Percentiles rank a stretch among this genome's conserved stretches.
Conservation (phyloP, 2,329 filamentous ascomycete species). For the Cadophora gregata region DNA sequence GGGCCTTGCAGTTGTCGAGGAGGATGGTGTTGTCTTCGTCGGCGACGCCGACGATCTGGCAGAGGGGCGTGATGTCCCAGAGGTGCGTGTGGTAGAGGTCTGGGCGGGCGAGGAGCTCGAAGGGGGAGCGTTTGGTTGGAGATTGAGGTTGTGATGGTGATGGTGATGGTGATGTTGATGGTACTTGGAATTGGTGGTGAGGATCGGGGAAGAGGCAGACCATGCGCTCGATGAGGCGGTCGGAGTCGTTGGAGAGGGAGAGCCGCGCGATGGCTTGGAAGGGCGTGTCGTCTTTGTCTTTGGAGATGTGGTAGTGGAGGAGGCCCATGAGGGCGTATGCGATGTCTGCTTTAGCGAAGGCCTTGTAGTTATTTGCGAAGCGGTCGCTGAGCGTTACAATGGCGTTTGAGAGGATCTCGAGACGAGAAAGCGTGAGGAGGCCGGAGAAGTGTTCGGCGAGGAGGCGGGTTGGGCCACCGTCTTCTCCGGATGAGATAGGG, state of each 20-base stretch:
- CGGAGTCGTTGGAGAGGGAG: conserved; percentile 42
- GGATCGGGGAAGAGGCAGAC: conserved; percentile 35
- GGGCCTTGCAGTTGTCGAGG: conserved; percentile 41
- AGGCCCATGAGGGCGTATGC: conserved; percentile 46
- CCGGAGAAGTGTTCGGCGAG: conserved; percentile 24
- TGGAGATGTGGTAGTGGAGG: conserved; percentile 38
- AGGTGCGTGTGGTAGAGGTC: conserved; percentile 42
- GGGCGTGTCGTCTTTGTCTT: conserved; percentile 36
- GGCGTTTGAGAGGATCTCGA: conserved; percentile 41
- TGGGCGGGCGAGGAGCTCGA: conserved; percentile 32
- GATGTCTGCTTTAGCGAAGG: conserved; percentile 37
- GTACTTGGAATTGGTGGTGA: not conserved
- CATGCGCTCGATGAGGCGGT: conserved; percentile 43
- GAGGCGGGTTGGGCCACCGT: conserved; percentile 28
- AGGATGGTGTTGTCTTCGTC: conserved; percentile 42
- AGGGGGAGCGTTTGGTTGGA: not conserved
- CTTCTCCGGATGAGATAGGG: conserved; percentile 3
- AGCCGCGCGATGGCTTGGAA: conserved; percentile 44
- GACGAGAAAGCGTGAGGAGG: conserved; percentile 37
- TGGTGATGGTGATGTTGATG: too few relatives aligned
- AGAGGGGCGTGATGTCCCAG: conserved; percentile 44
- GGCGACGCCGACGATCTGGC: conserved; percentile 43
- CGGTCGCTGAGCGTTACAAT: conserved; percentile 39
- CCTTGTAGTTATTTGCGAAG: conserved; percentile 16
- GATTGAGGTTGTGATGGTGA: not conserved